These are phyloP conservation scores for Haplosporangium sp. DNA, from an alignment of 371 early-diverging fungal species.

Conservation along the genomic window DNA sequence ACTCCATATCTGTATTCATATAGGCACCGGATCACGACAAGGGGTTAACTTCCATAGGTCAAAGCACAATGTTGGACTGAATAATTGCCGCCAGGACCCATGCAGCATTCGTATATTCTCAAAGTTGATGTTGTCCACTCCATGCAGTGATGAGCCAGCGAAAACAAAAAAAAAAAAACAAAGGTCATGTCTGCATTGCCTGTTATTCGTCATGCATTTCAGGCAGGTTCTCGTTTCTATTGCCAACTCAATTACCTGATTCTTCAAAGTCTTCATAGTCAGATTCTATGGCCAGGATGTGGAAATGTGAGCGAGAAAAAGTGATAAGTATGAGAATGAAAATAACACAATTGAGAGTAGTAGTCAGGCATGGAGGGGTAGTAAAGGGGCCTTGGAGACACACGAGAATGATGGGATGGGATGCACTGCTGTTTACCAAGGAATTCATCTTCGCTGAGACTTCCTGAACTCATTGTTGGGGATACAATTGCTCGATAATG, in stretches of 20 bases:
- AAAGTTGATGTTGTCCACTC: too few species aligned
- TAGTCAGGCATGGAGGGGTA: too few species aligned
- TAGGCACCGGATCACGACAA: not conserved
- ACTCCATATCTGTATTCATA: constrained; percentile 27
- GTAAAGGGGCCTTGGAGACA: too few species aligned
- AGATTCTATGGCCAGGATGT: constrained; percentile 15
- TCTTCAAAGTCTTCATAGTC: constrained; percentile 37
- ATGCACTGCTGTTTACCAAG: constrained; percentile 21
- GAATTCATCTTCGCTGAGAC: constrained; percentile 48
- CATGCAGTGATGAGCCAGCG: too few species aligned
- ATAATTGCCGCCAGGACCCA: too few species aligned
- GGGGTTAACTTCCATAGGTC: too few species aligned
- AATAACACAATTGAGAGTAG: too few species aligned
- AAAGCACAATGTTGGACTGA: too few species aligned
- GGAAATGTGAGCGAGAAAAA: not conserved
- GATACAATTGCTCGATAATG: not conserved
- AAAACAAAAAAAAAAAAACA: too few species aligned
- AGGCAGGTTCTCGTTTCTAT: not conserved
- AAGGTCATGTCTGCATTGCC: not conserved
- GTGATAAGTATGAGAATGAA: not conserved
- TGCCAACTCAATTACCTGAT: constrained; percentile 25
- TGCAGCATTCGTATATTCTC: too few species aligned
- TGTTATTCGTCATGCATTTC: not conserved
- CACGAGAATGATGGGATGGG: too few species aligned
- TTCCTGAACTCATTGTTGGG: constrained; percentile 40